Conservation (phyloP, 2,329 filamentous ascomycete species). For the Colletotrichum sp. region DNA sequence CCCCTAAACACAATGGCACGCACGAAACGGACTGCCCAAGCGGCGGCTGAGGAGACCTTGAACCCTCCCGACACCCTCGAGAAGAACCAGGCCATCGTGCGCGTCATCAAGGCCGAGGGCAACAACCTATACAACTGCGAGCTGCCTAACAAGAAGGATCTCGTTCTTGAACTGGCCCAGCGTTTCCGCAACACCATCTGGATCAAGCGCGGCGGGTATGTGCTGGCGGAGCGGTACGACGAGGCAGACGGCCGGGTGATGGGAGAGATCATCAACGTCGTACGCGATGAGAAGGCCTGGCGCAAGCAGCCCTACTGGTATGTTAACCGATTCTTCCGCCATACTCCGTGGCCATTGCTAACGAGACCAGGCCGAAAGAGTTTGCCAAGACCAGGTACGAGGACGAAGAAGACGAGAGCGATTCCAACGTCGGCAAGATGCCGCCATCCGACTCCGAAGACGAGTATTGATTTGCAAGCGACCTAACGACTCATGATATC, state of each 20-base stretch:
- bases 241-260: constrained; percentile 78
- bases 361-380: constrained; percentile 72
- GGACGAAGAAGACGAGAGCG: constrained; percentile 76
- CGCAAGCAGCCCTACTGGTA: constrained; percentile 89
- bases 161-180: constrained; percentile 82
- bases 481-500: not conserved
- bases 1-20: constrained; percentile 34
- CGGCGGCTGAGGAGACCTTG: constrained; percentile 74
- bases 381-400: constrained; percentile 71
- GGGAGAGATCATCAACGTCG: constrained; percentile 92
- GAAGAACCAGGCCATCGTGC: constrained; percentile 72
- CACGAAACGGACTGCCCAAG: constrained; percentile 74
- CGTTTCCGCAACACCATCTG: constrained; percentile 92
- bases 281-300: constrained; percentile 91
- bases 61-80: constrained; percentile 64
- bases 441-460: constrained; percentile 82
- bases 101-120: constrained; percentile 81
- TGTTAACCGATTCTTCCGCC: constrained; percentile 23
- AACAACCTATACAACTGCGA: constrained; percentile 88
- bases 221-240: constrained; percentile 75
- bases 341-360: not conserved
- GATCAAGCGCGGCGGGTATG: constrained; percentile 88
- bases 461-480: constrained; percentile 39
- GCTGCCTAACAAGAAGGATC: constrained; percentile 66
- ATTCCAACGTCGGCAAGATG: constrained; percentile 84